Base-by-base conservation (phyloP, 768 basidiomycete genomes). In the Serendipita sp. region DNA sequence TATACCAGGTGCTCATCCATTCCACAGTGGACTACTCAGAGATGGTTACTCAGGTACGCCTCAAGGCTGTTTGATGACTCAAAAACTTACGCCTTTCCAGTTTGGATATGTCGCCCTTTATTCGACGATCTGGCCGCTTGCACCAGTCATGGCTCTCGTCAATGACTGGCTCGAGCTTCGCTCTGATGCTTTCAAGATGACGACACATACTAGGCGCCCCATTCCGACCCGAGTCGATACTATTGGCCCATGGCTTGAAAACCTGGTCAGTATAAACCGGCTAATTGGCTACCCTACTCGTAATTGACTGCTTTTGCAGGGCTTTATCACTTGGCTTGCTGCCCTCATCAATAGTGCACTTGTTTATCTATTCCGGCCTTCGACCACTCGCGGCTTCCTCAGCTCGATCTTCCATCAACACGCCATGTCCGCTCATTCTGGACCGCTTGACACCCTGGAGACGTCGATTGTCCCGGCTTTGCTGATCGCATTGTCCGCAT, bases 121-220 rank as follows among this genome's bases (percentile, higher is more conserved):
- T 91, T 88, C 85, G 52, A 85, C 90, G 34, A 90, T 94, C 65
- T 98, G 93, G 92, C 91, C 94, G 2, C 77, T 98, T 16, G 87
- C 91, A 2, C 85, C 91, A 29, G 81, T 85, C 6, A 90, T 92
- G 81, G 87, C 91, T 0, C 78, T 95, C 23, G 69, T 96, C 55
- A 99, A 98, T 78, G 97, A 99, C 73, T 81, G 89, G 72, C 74
- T 98, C 66, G 95, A 99, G 75, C 75, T 91, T 3, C 85, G 93
- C 16, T 89, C 87, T 2, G 95, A 99, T 71, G 96, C 96, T 3
- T 87, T 95, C 79, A 97, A 98, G 78, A 88, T 99, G 72, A 84
- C 86, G 3, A 83, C 84, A 3, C 92, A 95, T 70, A 79, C 83
- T 62, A 80, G 91, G 16, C 81, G 91, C 29, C 91, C 95, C 1